Percentiles rank a stretch among this genome's conserved stretches.
Conservation (phyloP, 768 basidiomycete species). For the Trametes villosa region DNA sequence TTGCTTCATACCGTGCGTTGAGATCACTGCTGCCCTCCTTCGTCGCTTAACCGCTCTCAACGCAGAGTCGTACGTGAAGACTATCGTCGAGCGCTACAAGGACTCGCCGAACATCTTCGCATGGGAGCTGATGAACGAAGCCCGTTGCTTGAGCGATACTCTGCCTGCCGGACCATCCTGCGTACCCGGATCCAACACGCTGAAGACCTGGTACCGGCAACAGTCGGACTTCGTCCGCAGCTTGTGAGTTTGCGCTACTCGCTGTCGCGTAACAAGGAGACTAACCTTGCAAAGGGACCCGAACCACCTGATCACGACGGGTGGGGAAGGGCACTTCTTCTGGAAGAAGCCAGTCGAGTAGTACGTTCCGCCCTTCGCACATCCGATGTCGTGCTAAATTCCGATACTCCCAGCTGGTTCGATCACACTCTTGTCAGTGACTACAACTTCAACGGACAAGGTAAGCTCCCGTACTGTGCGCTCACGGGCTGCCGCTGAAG, state of each 20-base stretch:
- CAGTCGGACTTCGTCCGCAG: slow-evolving; percentile 55
- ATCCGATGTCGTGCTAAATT: background rate
- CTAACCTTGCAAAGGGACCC: slow-evolving; percentile 44
- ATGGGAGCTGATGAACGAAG: slow-evolving; percentile 56
- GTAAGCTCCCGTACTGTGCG: slow-evolving; percentile 26
- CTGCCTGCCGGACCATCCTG: slow-evolving; percentile 54
- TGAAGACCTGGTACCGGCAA: slow-evolving; percentile 55
- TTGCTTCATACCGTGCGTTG: slow-evolving; percentile 35
- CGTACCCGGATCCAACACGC: slow-evolving; percentile 48
- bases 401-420: slow-evolving; percentile 37
- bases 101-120: slow-evolving; percentile 36
- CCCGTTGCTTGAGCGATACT: slow-evolving; percentile 53
- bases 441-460: slow-evolving; percentile 62
- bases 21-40: background rate
- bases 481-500: background rate
- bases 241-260: slow-evolving; percentile 42
- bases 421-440: slow-evolving; percentile 51
- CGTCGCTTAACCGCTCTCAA: background rate
- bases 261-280: background rate
- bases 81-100: slow-evolving; percentile 37
- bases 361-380: slow-evolving; percentile 18
- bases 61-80: slow-evolving; percentile 36
- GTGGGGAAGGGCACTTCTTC: slow-evolving; percentile 61
- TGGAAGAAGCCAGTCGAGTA: slow-evolving; percentile 47
- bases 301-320: slow-evolving; percentile 57